phyloP scores from a whole-genome alignment of 768 basidiomycete species.

The Tricholoma bakamatsutake region DNA sequence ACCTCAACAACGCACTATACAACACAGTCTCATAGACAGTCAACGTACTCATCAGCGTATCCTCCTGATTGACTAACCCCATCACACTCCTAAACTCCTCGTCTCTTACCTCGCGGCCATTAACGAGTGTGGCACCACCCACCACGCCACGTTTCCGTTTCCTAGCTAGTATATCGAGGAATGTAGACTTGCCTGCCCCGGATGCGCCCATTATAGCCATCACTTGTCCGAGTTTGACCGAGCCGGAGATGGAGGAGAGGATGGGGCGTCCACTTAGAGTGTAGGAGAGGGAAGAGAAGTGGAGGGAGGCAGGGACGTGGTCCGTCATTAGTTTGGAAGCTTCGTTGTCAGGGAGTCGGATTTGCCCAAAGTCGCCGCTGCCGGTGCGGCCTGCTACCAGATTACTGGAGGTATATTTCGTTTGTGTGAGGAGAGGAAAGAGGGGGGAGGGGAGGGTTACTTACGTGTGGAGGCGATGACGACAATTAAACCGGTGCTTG shows the following conservation, averaged over 20 bases:
- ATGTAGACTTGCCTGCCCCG: constrained; percentile 93
- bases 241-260: constrained; percentile 58
- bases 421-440: too few relatives aligned
- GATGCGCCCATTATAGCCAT: constrained; percentile 97
- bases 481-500: too few relatives aligned
- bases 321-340: too few relatives aligned
- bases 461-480: too few relatives aligned
- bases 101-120: constrained; percentile 73
- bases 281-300: constrained; percentile 84
- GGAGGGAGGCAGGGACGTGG: constrained; percentile 84
- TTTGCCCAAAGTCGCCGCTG: too few relatives aligned
- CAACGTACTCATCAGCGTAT: constrained; percentile 93
- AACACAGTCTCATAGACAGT: constrained; percentile 99
- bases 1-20: constrained; percentile 83
- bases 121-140: constrained; percentile 72
- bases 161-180: constrained; percentile 92
- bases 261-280: constrained; percentile 68
- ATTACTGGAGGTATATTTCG: too few relatives aligned
- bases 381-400: too few relatives aligned
- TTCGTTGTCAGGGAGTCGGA: too few relatives aligned
- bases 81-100: constrained; percentile 77
- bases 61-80: constrained; percentile 98
- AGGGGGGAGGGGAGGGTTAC: too few relatives aligned
- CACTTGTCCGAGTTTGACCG: constrained; percentile 82
- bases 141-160: constrained; percentile 82